phyloP scores from a whole-genome alignment of 495 filamentous ascomycete species.

The Sporormia fimetaria region DNA sequence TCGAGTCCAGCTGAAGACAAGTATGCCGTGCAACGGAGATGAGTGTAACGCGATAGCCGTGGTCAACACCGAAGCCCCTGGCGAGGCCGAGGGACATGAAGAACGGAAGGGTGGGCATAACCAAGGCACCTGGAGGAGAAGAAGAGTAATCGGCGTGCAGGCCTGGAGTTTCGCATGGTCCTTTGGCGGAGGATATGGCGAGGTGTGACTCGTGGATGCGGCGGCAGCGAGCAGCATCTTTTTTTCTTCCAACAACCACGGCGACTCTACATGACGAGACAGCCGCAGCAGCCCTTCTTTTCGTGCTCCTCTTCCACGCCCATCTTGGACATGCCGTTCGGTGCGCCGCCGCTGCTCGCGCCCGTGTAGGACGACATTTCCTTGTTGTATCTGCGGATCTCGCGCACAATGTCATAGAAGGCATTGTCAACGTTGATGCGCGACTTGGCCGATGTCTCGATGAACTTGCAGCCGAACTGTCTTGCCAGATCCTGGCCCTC shows the following conservation, averaged over 20 bases:
- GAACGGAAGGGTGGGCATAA: constrained; percentile 19
- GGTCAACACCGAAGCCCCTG: constrained; percentile 24
- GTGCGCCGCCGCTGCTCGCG: constrained; percentile 46
- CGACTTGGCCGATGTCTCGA: constrained; percentile 97
- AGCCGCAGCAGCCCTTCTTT: constrained; percentile 70
- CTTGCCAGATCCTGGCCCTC: constrained; percentile 81
- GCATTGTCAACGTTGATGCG: constrained; percentile 96
- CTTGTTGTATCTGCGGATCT: constrained; percentile 95
- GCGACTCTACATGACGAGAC: constrained; percentile 70
- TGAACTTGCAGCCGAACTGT: constrained; percentile 90
- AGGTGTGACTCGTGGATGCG: constrained; percentile 13
- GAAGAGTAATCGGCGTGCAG: constrained; percentile 19
- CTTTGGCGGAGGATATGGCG: constrained; percentile 4
- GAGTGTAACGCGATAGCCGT: constrained; percentile 3
- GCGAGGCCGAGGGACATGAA: constrained; percentile 11
- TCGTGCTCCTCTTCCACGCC: constrained; percentile 63
- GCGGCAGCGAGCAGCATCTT: constrained; percentile 20
- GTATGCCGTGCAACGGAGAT: not conserved
- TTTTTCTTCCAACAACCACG: constrained; percentile 9
- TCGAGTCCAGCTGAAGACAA: constrained; percentile 7
- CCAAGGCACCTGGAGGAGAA: constrained; percentile 16
- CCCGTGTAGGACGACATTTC: constrained; percentile 81
- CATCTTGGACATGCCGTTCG: constrained; percentile 58
- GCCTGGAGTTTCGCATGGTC: constrained; percentile 21
- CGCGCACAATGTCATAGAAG: constrained; percentile 94